Evolutionary conservation across 306 rosid genomes (phyloP).

Genomic region (Fagus crenata): DNA sequence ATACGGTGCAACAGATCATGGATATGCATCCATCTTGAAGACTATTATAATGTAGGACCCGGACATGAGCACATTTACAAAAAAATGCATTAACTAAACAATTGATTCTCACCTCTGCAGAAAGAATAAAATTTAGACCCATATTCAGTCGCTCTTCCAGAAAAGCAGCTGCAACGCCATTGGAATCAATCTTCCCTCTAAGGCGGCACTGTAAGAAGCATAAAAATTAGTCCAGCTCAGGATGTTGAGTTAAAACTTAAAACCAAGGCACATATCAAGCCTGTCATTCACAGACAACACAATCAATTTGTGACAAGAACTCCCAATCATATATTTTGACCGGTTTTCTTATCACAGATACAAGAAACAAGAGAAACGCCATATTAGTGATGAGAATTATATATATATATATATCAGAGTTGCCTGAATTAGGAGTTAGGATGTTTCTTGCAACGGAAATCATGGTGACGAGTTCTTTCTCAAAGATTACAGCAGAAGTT

Average conservation of each 20-base stretch:
- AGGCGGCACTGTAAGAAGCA: constrained; percentile 72
- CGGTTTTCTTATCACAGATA: background rate
- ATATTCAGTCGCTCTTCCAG: constrained; percentile 90
- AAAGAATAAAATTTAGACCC: constrained; percentile 76
- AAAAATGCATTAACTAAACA: background rate
- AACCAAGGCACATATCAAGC: background rate
- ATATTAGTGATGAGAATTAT: no score
- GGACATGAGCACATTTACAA: background rate
- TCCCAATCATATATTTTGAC: background rate
- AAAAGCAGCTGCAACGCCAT: constrained; percentile 68
- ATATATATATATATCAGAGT: no score
- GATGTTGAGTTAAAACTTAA: background rate
- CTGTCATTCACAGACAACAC: background rate
- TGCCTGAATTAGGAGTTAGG: background rate
- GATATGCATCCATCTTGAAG: background rate
- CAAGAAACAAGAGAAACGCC: background rate
- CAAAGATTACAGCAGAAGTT: no score
- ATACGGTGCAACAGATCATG: background rate
- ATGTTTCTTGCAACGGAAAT: background rate
- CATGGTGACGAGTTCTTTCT: background rate
- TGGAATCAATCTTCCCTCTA: constrained; percentile 92
- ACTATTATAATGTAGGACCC: background rate
- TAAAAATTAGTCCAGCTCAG: constrained; percentile 18
- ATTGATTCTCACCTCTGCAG: constrained; percentile 57
- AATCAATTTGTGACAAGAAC: background rate